A percentile compares a stretch with the other conserved stretches of the same genome.
These are phyloP conservation scores for Suhomyces choctaworum DNA, from an alignment of 1,139 yeast species.

Conservation along the genomic window DNA sequence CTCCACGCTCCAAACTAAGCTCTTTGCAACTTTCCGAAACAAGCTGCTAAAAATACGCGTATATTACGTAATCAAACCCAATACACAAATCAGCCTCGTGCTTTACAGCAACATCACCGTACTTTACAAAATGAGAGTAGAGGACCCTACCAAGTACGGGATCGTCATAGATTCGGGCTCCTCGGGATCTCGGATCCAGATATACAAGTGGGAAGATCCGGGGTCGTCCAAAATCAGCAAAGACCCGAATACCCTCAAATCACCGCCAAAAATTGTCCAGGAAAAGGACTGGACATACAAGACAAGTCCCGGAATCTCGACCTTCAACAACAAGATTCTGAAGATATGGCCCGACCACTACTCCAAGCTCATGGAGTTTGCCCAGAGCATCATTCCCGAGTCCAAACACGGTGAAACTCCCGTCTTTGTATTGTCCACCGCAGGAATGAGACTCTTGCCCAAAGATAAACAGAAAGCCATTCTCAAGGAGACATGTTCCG, in stretches of 20 bases:
- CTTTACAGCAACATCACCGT: too few relatives aligned
- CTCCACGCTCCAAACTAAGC: too few relatives aligned
- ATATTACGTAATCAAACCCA: too few relatives aligned
- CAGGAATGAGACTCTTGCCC: conserved; percentile 74
- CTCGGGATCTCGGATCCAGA: conserved; percentile 73
- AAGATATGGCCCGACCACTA: conserved; percentile 64
- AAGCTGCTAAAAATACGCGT: too few relatives aligned
- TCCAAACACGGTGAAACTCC: conserved; percentile 60
- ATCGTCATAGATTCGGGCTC: conserved; percentile 82
- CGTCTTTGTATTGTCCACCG: conserved; percentile 72
- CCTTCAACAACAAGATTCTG: conserved; percentile 38
- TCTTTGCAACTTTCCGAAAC: too few relatives aligned
- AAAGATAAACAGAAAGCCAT: conserved; percentile 46
- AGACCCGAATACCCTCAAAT: conserved; percentile 31
- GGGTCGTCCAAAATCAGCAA: conserved; percentile 22
- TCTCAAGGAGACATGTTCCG: conserved; percentile 52
- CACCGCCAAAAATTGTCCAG: conserved; percentile 65
- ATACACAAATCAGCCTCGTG: too few relatives aligned
- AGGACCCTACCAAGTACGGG: conserved; percentile 46
- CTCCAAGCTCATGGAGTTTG: conserved; percentile 53
- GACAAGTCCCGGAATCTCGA: conserved; percentile 70
- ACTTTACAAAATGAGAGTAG: not conserved
- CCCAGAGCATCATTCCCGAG: conserved; percentile 58
- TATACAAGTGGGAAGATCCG: conserved; percentile 66
- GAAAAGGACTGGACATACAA: conserved; percentile 61